phyloP scores from a whole-genome alignment of 306 rosid species.

The Castanea crenata region DNA sequence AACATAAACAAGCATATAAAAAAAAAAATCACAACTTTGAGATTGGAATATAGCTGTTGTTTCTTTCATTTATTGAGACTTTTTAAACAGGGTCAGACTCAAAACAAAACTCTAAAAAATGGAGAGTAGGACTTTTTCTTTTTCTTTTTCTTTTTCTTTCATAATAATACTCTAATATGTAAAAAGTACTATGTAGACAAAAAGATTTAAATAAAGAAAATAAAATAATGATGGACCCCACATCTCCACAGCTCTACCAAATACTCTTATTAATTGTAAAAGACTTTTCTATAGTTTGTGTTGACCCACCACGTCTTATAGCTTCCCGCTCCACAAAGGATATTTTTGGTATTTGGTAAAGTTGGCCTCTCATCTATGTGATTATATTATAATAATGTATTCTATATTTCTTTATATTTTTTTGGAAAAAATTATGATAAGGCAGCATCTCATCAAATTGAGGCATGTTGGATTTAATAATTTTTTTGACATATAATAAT shows the following conservation, averaged over 20 bases:
- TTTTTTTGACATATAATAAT: no score
- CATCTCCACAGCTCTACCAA: constrained; percentile 20
- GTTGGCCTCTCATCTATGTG: constrained; percentile 30
- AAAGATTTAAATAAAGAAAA: constrained; percentile 15
- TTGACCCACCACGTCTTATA: constrained; percentile 16
- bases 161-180: not conserved
- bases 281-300: constrained; percentile 21
- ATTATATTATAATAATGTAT: constrained; percentile 39
- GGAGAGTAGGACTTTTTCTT: not conserved
- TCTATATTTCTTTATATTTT: not conserved
- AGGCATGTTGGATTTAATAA: no score
- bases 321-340: constrained; percentile 36
- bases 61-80: constrained; percentile 4
- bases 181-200: not conserved
- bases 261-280: not conserved
- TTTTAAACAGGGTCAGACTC: not conserved
- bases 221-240: not conserved
- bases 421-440: no score
- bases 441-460: no score
- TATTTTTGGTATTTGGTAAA: not conserved
- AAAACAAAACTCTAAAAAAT: constrained; percentile 11
- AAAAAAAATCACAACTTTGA: constrained; percentile 39
- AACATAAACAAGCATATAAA: constrained; percentile 28
- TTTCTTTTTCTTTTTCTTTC: not conserved
- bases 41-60: constrained; percentile 65